Base-by-base conservation (phyloP, 2,329 filamentous ascomycete species). In the Aureobasidium lini region DNA sequence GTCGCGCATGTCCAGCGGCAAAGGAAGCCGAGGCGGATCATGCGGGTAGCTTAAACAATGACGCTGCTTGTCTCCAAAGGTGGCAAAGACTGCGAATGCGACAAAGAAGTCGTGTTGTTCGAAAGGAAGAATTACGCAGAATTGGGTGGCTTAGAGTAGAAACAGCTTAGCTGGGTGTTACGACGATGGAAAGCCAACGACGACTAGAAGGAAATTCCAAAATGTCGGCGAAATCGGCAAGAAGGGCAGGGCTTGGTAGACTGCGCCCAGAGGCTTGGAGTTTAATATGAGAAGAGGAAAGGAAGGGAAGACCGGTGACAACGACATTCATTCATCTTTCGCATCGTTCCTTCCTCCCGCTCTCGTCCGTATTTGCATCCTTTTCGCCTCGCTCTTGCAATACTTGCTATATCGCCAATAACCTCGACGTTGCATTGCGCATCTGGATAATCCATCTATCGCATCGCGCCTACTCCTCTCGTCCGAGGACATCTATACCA, bases 251-350 rank as follows among this genome's bases (percentile, higher is more conserved):
- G 49, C 49, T 53, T 53, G 49, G 49, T 53, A 54, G 28, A 43
- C 50, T 54, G 50, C 50, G 50, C 50, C 50, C 28, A 43, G 50
- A 54, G 50, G 37, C 50, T 54, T 54, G 50, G 50, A 54, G 34
- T 6, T 43, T 43, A 29, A 32, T 42, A 42, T 54, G 15, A 29
- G 23, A n/a, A 11, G 9, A 10, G 13, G 34, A 34, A 52, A 6
- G 23, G 23, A 23, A 23, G 23, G 23, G 23, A 23, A 23, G 23
- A 23, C 23, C 34, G 48, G 48, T 43, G 28, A 34, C 50, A 43
- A 54, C 37, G 50, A 54, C 50, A 32, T 40, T 43, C 28, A n/a
- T 32, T 18, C 36, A 5, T 52, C 37, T 23, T 23, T 18, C 16
- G 42, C 7, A 15, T 9, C 9, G 10, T 42, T 37, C n/a, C 9